These are phyloP conservation scores for Colletotrichum aenigma DNA, from an alignment of 2,329 filamentous ascomycete genomes.

Conservation along the genomic window DNA sequence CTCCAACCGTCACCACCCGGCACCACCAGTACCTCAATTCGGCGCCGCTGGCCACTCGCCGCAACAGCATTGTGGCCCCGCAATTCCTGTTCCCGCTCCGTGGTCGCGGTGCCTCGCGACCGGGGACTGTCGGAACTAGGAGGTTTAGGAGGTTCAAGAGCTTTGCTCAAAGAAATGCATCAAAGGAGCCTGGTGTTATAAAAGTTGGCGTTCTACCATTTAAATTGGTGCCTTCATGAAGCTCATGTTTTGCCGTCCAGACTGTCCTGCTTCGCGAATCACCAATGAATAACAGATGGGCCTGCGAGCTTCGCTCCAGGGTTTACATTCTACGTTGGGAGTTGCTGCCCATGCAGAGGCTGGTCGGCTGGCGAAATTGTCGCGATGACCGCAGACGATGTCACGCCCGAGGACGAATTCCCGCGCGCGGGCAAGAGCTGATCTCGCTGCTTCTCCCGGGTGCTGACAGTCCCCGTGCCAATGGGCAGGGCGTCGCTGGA, in stretches of 20 bases:
- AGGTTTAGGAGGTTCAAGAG: not conserved
- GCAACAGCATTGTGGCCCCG: not conserved
- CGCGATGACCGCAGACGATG: too few species aligned
- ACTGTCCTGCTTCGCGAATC: not conserved
- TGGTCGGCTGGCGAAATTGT: not conserved
- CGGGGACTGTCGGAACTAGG: not conserved
- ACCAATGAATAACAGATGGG: not conserved
- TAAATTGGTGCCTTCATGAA: accelerated
- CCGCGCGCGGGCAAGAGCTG: not conserved
- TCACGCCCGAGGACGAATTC: not conserved
- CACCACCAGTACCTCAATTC: too few species aligned
- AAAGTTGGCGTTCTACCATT: not conserved
- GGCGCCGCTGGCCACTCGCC: too few species aligned
- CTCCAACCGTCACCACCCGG: too few species aligned
- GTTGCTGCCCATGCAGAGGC: not conserved
- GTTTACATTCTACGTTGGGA: not conserved
- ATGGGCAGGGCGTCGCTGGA: not conserved
- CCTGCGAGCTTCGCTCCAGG: not conserved
- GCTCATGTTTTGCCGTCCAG: not conserved
- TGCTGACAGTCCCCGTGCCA: not conserved
- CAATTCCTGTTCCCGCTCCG: not conserved
- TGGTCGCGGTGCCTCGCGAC: not conserved
- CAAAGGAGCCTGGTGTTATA: not conserved
- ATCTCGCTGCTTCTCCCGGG: not conserved
- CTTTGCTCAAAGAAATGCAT: not conserved